Percentiles rank a stretch among this genome's conserved stretches.
Conservation (phyloP, 495 filamentous ascomycete species). For the Aspergillus ellipticus region DNA sequence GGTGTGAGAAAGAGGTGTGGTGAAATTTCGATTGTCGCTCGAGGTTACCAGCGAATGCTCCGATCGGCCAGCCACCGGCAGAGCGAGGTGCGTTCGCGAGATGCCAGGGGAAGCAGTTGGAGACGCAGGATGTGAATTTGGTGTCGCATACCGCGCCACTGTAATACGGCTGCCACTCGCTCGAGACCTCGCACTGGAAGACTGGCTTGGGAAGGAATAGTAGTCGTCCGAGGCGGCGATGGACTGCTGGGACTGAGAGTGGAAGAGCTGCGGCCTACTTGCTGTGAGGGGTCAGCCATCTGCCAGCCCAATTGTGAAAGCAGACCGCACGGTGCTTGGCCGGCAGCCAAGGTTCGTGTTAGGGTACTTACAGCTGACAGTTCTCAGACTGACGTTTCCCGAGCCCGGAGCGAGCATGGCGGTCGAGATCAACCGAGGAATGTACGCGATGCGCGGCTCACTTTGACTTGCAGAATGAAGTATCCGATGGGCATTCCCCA, state of each 20-base stretch:
- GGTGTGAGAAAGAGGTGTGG: conserved; percentile 25
- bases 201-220: conserved; percentile 56
- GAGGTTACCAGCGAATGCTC: conserved; percentile 18
- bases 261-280: conserved; percentile 51
- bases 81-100: conserved; percentile 25
- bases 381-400: conserved; percentile 29
- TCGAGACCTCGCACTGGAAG: conserved; percentile 39
- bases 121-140: conserved; percentile 39
- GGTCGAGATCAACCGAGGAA: conserved; percentile 22
- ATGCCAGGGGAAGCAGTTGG: conserved; percentile 29
- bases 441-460: conserved; percentile 16
- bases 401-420: conserved; percentile 34
- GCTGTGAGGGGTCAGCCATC: conserved; percentile 26
- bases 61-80: conserved; percentile 15
- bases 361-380: conserved; percentile 33
- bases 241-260: conserved; percentile 55
- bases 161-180: conserved; percentile 47
- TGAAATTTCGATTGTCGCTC: conserved; percentile 21
- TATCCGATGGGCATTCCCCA: conserved; percentile 19
- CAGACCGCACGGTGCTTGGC: not conserved
- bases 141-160: conserved; percentile 49
- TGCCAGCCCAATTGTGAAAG: not conserved
- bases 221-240: conserved; percentile 65
- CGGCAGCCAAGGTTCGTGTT: not conserved
- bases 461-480: conserved; percentile 11